A percentile compares a stretch with the other conserved stretches of the same genome.
phyloP scores from a whole-genome alignment of 257 asterid species.

The Dorcoceras hygrometricum region DNA sequence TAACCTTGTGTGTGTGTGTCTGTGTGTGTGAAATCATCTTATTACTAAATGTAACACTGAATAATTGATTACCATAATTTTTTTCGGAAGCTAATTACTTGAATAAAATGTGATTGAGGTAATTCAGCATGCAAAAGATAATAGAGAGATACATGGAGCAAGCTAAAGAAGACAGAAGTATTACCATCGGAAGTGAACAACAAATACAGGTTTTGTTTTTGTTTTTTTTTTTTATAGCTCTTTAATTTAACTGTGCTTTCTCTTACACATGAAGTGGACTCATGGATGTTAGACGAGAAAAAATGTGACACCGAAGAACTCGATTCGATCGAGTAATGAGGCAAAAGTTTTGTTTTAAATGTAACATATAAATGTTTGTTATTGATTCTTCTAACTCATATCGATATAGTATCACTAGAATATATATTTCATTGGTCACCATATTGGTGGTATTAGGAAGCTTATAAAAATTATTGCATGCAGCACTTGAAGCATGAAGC shows the following conservation, averaged over 20 bases:
- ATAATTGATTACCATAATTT: background rate
- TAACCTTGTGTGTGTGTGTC: no score
- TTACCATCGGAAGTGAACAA: slow-evolving; percentile 29
- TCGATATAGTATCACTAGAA: background rate
- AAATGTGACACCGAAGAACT: background rate
- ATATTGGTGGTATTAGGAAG: background rate
- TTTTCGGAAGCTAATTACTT: background rate
- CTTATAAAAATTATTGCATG: slow-evolving; percentile 14
- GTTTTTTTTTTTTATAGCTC: no score
- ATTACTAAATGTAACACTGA: background rate
- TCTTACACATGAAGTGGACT: no score
- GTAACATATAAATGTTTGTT: no score
- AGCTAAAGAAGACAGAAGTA: slow-evolving; percentile 30
- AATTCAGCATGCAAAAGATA: slow-evolving; percentile 46
- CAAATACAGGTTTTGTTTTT: slow-evolving; percentile 37
- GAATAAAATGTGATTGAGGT: background rate
- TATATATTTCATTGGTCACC: no score
- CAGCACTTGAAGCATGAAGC: slow-evolving; percentile 62
- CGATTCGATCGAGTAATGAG: background rate
- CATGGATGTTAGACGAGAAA: background rate
- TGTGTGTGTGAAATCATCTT: no score
- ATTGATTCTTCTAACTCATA: background rate
- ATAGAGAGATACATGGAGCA: slow-evolving; percentile 46
- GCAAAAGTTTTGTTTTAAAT: no score
- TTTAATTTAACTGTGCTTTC: no score